Conservation (phyloP, 2,329 filamentous ascomycete genomes). For the Fusarium robinianum region DNA sequence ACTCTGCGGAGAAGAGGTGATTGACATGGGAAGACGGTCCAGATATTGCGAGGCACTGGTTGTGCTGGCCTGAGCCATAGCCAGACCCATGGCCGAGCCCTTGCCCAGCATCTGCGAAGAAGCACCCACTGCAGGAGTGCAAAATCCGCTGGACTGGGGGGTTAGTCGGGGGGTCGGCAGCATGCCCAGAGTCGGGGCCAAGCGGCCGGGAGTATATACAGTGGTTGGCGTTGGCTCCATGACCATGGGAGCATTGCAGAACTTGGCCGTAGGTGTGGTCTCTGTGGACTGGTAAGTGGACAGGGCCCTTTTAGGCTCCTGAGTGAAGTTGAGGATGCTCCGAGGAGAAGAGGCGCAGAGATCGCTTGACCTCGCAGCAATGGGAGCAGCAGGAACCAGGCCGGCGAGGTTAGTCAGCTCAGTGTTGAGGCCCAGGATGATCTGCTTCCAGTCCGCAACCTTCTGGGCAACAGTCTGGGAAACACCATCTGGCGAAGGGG, state of each 20-base stretch:
- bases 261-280: constrained; percentile 48
- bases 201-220: constrained; percentile 50
- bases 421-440: constrained; percentile 61
- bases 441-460: constrained; percentile 60
- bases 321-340: constrained; percentile 51
- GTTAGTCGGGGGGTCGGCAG: constrained; percentile 64
- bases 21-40: constrained; percentile 56
- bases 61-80: constrained; percentile 60
- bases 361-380: constrained; percentile 40
- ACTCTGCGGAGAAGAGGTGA: constrained; percentile 57
- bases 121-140: constrained; percentile 64
- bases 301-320: constrained; percentile 42
- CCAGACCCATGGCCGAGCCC: constrained; percentile 62
- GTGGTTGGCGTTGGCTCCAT: constrained; percentile 55
- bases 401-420: constrained; percentile 63
- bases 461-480: constrained; percentile 52
- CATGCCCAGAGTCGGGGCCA: constrained; percentile 58
- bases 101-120: constrained; percentile 55
- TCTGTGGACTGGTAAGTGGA: constrained; percentile 47
- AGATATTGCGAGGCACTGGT: constrained; percentile 52
- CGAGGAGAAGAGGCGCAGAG: constrained; percentile 47
- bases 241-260: constrained; percentile 47
- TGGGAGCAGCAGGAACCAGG: constrained; percentile 46
- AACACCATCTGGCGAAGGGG: constrained; percentile 56
- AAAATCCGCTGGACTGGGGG: constrained; percentile 58